Evolutionary conservation across 2,329 filamentous ascomycete genomes (phyloP), one percentile per base, ranked within the genome.

Genomic region (Fusarium sp.): DNA sequence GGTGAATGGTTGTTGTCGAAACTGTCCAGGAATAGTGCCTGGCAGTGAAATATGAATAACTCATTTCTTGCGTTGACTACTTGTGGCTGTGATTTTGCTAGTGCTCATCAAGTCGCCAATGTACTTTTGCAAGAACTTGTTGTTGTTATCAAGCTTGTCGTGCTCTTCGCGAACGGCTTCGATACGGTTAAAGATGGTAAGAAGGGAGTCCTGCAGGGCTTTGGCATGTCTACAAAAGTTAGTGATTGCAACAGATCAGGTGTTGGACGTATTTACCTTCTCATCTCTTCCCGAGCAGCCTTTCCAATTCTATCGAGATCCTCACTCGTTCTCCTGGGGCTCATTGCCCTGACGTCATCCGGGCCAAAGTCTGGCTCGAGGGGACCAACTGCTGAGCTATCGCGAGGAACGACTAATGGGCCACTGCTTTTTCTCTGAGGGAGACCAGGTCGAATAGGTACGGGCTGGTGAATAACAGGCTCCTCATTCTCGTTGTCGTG

Each of bases 61-160:
- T 85, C 77, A 89, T 78, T 89, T 90, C 76, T 88, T 87, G 58
- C 80, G 81, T 32, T 86, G 83, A 66, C 80, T 83, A 57, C 83
- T 82, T 3, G 86, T 83, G 3, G 89, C 86, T 2, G 90, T 92
- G 73, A 92, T 91, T 77, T 92, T 92, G 79, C 88, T 90, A n/a
- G 90, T 92, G 73, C 93, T 93, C 89, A 97, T 98, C 59, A 98
- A 86, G 77, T 97, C 95, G 71, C 95, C 95, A 76, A 98, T 98
- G 79, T 98, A 98, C 80, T 97, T 97, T 81, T 98, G 95, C 50
- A 99, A 83, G 78, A 98, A 98, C 77, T 94, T 95, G 86, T 99
- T 99, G 80, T 98, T 95, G 80, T 88, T 96, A 81, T 98, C 95
- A 58, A 99, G 89, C 82, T 97, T 98, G 83, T 98, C 94, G 78